Evolutionary conservation across 176 grass and related monocot species (phyloP), one percentile per base, ranked within the genome.

Genomic region (Cymbopogon citratus): DNA sequence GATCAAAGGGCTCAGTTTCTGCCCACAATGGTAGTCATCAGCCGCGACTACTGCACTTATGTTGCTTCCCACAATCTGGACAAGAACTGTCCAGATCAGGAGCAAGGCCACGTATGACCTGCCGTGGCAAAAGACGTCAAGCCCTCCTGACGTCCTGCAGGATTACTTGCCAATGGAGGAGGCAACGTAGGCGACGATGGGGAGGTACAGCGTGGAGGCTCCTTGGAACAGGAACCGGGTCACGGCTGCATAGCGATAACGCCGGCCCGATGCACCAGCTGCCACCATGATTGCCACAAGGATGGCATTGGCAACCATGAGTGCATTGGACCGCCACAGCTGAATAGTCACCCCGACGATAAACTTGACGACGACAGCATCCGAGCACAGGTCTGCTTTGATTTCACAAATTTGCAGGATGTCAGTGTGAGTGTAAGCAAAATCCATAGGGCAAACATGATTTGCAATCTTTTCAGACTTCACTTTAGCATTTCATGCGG

Each of bases 61-160:
- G 10, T 38, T 68, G 21, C 7, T 54, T 5, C 78, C 64, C 27
- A 69, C 9, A 36, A 80, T 80, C 23, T 69, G 64, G 7, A 80
- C 78, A 69, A 80, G 78, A 56, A 80, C 46, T 12, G 64, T 56
- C 78, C 78, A 80, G 3, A 27, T 27, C 10, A 80, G 46, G 31
- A 80, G 46, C 21, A 39, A 16, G 19, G 12, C 12, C 1, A 80
- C 3, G 43, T 67, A 35, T 5, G 4, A 15, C 41, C 18, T 3
- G 10, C 6, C 62, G 6, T 10, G 3, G 10, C 76, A 79, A 3
- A 9, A 23, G 3, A 66, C 3, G 19, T 35, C 12, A 7, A 79
- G 11, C 5, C 19, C 43, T 2, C 21, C 44, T 52, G 13, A 3
- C 2, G 21, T 24, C 21, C 15, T 26, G 13, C 46, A 36, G 48